Conservation (phyloP, 2,329 filamentous ascomycete genomes). For the Xylariales sp. region DNA sequence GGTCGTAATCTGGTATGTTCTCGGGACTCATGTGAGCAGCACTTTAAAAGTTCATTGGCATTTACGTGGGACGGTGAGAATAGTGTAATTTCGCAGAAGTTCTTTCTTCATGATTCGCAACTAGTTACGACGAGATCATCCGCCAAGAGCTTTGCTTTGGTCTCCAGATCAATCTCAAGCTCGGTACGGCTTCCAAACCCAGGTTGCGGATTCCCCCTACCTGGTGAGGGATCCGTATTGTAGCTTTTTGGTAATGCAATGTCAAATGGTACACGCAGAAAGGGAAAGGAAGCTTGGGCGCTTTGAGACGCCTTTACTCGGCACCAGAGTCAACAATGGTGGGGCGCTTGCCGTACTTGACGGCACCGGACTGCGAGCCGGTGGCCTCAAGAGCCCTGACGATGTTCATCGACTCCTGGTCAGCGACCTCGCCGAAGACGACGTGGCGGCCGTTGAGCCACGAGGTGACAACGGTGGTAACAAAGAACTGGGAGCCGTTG, state of each 20-base stretch:
- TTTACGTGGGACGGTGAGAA: too few relatives aligned
- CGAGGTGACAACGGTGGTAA: constrained; percentile 86
- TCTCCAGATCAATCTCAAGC: too few relatives aligned
- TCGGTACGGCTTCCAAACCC: constrained; percentile 4
- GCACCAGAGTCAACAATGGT: constrained; percentile 52
- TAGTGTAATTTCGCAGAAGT: too few relatives aligned
- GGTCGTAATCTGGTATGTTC: too few relatives aligned
- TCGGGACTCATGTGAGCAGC: too few relatives aligned
- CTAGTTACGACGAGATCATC: not conserved
- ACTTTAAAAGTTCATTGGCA: too few relatives aligned
- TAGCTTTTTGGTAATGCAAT: not conserved
- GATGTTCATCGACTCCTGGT: constrained; percentile 41
- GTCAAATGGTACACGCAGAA: constrained; percentile 15
- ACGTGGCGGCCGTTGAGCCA: constrained; percentile 84
- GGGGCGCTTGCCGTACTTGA: constrained; percentile 53
- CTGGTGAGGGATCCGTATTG: too few relatives aligned
- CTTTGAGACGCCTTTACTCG: too few relatives aligned
- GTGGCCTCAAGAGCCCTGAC: constrained; percentile 60
- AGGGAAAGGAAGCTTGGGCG: too few relatives aligned
- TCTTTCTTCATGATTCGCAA: not conserved
- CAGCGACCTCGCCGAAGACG: constrained; percentile 73
- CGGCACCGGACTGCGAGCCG: constrained; percentile 49
- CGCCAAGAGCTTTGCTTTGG: too few relatives aligned
- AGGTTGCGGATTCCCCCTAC: constrained; percentile 8
- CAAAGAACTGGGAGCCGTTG: constrained; percentile 97